Evolutionary conservation across 2,329 filamentous ascomycete species (phyloP).

Genomic region (Xenoacremonium recifei): DNA sequence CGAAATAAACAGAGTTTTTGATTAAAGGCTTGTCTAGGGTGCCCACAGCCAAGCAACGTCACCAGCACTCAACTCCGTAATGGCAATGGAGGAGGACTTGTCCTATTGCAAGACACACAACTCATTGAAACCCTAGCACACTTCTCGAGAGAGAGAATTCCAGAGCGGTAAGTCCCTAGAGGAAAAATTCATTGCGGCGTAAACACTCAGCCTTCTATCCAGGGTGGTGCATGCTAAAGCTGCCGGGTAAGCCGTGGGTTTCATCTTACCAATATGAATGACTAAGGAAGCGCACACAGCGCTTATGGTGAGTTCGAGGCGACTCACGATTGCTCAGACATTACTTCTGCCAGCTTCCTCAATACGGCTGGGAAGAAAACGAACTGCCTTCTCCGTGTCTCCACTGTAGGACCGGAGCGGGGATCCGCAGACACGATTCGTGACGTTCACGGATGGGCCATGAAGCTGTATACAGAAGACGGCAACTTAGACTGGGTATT

Average conservation of each 20-base stretch:
- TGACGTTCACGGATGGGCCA: conserved; percentile 68
- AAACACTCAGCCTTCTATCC: conserved; percentile 1
- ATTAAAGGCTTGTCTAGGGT: background rate
- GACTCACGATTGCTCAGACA: conserved; percentile 54
- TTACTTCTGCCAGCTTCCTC: conserved; percentile 55
- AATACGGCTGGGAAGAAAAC: conserved; percentile 51
- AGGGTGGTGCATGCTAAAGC: conserved; percentile 8
- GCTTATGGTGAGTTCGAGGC: conserved; percentile 60
- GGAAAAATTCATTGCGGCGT: background rate
- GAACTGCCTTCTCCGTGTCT: conserved; percentile 64
- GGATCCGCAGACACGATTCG: conserved; percentile 67
- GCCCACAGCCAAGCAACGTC: background rate
- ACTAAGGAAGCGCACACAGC: background rate
- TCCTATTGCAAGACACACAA: background rate
- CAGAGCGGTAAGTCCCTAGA: background rate
- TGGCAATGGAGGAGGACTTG: background rate
- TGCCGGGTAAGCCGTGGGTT: background rate
- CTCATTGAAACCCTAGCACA: background rate
- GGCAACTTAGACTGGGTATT: conserved; percentile 73
- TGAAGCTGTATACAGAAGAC: conserved; percentile 61
- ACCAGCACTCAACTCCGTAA: background rate
- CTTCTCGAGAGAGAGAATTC: background rate
- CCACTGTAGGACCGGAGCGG: conserved; percentile 66
- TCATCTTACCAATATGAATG: background rate
- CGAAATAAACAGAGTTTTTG: background rate